Evolutionary conservation across 2,329 filamentous ascomycete genomes (phyloP).

Genomic region (Didymella exigua): DNA sequence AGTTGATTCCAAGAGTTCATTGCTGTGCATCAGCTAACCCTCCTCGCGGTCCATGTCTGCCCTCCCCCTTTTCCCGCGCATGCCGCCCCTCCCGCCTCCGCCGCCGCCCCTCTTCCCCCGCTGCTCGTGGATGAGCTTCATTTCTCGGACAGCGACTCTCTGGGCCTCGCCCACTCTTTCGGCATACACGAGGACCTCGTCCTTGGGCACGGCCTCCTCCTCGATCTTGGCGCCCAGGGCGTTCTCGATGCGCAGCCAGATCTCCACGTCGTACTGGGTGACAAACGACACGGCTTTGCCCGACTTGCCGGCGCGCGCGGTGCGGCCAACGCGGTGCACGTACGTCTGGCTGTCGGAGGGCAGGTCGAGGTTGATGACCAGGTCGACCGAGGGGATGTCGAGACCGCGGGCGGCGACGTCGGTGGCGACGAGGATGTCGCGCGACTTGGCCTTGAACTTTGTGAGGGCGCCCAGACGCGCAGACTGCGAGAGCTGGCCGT

Average conservation of each 20-base stretch:
- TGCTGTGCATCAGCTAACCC: slow-evolving; percentile 51
- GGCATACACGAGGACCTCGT: slow-evolving; percentile 84
- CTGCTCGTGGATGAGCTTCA: slow-evolving; percentile 79
- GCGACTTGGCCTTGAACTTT: slow-evolving; percentile 82
- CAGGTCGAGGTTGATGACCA: slow-evolving; percentile 85
- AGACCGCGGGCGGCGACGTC: slow-evolving; percentile 93
- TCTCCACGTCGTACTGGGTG: slow-evolving; percentile 85
- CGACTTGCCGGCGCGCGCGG: slow-evolving; percentile 82
- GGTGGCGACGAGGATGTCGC: slow-evolving; percentile 88
- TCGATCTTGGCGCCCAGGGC: slow-evolving; percentile 78
- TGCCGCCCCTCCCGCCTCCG: slow-evolving; percentile 47
- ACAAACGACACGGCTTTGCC: slow-evolving; percentile 81
- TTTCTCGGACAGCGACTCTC: slow-evolving; percentile 75
- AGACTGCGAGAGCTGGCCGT: slow-evolving; percentile 89
- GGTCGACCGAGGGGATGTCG: slow-evolving; percentile 89
- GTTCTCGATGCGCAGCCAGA: slow-evolving; percentile 80
- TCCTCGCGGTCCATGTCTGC: slow-evolving; percentile 79
- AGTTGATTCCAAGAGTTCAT: no score
- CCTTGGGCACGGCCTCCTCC: slow-evolving; percentile 73
- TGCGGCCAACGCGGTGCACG: slow-evolving; percentile 86
- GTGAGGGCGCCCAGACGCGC: slow-evolving; percentile 84
- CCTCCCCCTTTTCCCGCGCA: slow-evolving; percentile 54
- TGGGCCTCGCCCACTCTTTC: slow-evolving; percentile 82
- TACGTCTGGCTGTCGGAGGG: slow-evolving; percentile 88
- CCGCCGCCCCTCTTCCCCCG: slow-evolving; percentile 61